Evolutionary conservation across 2,329 filamentous ascomycete genomes (phyloP).

Genomic region (Penicillium sp.): DNA sequence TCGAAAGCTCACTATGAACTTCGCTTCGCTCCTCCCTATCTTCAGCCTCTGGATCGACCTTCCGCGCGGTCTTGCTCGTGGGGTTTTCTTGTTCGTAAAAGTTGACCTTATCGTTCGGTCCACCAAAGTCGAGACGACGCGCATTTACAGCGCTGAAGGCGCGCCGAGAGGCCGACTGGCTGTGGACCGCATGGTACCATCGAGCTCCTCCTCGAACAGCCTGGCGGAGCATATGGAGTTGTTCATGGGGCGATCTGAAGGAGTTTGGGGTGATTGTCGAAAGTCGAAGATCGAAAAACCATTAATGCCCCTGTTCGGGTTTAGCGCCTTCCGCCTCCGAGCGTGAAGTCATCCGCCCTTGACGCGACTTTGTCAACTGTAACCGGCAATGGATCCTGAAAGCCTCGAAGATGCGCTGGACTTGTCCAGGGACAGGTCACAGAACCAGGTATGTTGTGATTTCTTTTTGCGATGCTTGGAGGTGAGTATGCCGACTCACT

Average conservation of each 20-base stretch:
- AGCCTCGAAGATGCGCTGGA: conserved; percentile 30
- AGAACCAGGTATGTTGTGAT: conserved; percentile 32
- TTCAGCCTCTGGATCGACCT: conserved; percentile 46
- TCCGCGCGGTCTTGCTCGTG: conserved; percentile 41
- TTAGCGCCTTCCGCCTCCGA: conserved; percentile 35
- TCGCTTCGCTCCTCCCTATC: conserved; percentile 43
- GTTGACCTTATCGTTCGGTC: conserved; percentile 46
- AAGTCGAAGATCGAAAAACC: conserved; percentile 28
- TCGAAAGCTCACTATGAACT: conserved; percentile 43
- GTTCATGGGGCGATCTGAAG: conserved; percentile 37
- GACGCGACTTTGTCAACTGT: conserved; percentile 19
- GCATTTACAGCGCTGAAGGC: conserved; percentile 38
- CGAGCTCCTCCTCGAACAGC: conserved; percentile 48
- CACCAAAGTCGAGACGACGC: conserved; percentile 39
- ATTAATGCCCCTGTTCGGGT: conserved; percentile 35
- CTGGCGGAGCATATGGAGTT: conserved; percentile 49
- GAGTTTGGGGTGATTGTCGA: conserved; percentile 17
- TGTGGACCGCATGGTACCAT: conserved; percentile 47
- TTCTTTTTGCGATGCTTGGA: not conserved
- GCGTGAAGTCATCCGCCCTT: conserved; percentile 27
- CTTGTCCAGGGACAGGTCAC: conserved; percentile 34
- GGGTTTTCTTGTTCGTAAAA: conserved; percentile 49
- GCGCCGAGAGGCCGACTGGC: conserved; percentile 36
- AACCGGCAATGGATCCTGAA: conserved; percentile 26
- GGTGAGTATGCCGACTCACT: conserved; percentile 10